Evolutionary conservation across 1,284 basidiomycete genomes (phyloP), one percentile per base, ranked within the genome.

Genomic region (Cerioporus squamosus): DNA sequence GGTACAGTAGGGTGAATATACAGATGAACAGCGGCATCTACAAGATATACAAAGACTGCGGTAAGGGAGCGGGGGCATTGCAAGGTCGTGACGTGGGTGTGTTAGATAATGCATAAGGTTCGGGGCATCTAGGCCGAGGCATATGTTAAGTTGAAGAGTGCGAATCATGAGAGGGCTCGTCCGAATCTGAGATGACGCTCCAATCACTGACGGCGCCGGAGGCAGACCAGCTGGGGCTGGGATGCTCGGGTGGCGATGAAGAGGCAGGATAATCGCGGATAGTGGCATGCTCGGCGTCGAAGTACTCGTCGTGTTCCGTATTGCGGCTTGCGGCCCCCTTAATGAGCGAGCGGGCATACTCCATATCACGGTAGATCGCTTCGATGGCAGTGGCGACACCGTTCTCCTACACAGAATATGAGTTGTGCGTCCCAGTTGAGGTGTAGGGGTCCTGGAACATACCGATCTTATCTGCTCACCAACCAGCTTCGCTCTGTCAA

Each of bases 351-450:
- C 89, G 85, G 38, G 94, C 91, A 72, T 95, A 95, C 65, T 95
- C 94, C 57, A 97, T 75, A 71, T 97, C 95, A 42, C 95, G 87
- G 71, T 97, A 97, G 66, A 97, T 94, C 26, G 90, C 87, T 74
- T 97, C 94, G 54, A 97, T 89, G 14, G 95, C 95, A 23, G 83
- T 93, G 1, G 85, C 81, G 3, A 97, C 93, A 23, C 95, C 95
- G 64, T 94, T 89, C 78, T 97, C 95, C 91, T 94, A 68, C 22
- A 57, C 40, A 15, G 49, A 24, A 33, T n/a, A 53, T 36, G n/a
- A 44, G 42, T 47, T 33, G 47, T 15, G 12, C 24, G 17, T 33
- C 15, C n/a, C 33, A 3, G 53, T 23, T 38, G 26, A 17, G 38
- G 45, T 38, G 59, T 53, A n/a, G 44, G 2, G 33, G 20, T 4